These are phyloP conservation scores for Fusarium euwallaceae DNA, from an alignment of 2,329 filamentous ascomycete genomes.

Conservation along the genomic window DNA sequence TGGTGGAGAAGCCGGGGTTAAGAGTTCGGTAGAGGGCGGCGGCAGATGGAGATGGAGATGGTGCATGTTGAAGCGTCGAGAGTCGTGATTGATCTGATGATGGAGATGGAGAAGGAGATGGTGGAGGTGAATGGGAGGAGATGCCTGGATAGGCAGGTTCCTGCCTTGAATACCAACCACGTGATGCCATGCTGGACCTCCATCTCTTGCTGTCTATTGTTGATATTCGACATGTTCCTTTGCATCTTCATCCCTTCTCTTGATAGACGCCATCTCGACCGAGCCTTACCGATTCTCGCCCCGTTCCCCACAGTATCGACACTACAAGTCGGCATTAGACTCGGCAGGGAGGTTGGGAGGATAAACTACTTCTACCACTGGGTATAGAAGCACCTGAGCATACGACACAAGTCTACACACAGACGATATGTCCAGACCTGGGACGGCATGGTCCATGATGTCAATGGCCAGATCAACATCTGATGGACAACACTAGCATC, in stretches of 20 bases:
- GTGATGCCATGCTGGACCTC: not conserved
- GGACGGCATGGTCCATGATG: not conserved
- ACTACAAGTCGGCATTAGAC: not conserved
- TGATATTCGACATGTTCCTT: not conserved
- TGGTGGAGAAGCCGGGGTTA: conserved; percentile 27
- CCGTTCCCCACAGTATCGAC: not conserved
- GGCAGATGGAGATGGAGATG: conserved; percentile 31
- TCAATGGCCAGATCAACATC: not conserved
- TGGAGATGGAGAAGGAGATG: not conserved
- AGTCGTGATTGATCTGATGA: conserved; percentile 1
- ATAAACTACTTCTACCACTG: not conserved
- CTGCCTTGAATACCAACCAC: not conserved
- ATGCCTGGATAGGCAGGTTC: not conserved
- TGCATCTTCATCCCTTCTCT: not conserved
- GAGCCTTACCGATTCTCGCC: not conserved
- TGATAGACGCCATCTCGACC: not conserved
- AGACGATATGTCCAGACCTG: not conserved
- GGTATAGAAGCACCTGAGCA: not conserved
- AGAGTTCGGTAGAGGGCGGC: conserved; percentile 36
- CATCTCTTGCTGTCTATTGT: not conserved
- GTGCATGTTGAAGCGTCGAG: not conserved
- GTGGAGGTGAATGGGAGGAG: not conserved
- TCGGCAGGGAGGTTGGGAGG: not conserved
- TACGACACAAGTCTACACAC: not conserved
- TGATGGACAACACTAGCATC: not conserved